Evolutionary conservation across 306 rosid genomes (phyloP), one percentile per base, ranked within the genome.

Genomic region (Corylus avellana): DNA sequence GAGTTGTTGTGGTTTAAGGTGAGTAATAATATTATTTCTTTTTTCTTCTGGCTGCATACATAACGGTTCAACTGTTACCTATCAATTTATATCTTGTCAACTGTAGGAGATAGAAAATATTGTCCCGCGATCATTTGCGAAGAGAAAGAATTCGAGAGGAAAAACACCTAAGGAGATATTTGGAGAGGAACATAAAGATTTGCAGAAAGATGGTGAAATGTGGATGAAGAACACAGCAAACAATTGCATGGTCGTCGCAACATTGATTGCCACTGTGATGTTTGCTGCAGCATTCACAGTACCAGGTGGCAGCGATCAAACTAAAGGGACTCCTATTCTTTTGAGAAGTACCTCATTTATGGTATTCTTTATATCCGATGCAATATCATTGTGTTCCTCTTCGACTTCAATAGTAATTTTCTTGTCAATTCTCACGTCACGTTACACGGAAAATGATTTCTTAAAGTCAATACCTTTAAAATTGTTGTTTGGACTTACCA

Each of bases 191-290:
- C 82, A 79, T 16, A 10, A 7, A 7, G 0, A 1, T 0, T 27
- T 79, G 2, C 11, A 44, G 3, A 61, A 37, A 49, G 5, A 32
- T 0, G 77, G 27, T 10, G 54, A 48, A 39, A 1, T 3, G 1
- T 79, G 77, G 77, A 79, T 79, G 53, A 79, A 72, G 2, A 29
- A 2, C 5, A 37, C 13, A 35, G 66, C 82, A n/a, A 37, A 13
- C 4, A 48, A 63, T 12, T 72, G 54, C 3, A 10, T 12, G 59
- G 0, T 79, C 73, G 64, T 61, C 1, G 50, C 82, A 50, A 13
- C 64, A 7, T 50, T 79, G 14, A 63, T 79, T 39, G 72, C 53
- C 12, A 37, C 77, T 17, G 73, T 22, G 4, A 18, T 50, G 2
- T 72, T 79, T 72, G 42, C 77, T 0, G 72, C 66, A 18, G 66